Evolutionary conservation across 2,329 filamentous ascomycete genomes (phyloP).

Genomic region (Trichophyton simii): DNA sequence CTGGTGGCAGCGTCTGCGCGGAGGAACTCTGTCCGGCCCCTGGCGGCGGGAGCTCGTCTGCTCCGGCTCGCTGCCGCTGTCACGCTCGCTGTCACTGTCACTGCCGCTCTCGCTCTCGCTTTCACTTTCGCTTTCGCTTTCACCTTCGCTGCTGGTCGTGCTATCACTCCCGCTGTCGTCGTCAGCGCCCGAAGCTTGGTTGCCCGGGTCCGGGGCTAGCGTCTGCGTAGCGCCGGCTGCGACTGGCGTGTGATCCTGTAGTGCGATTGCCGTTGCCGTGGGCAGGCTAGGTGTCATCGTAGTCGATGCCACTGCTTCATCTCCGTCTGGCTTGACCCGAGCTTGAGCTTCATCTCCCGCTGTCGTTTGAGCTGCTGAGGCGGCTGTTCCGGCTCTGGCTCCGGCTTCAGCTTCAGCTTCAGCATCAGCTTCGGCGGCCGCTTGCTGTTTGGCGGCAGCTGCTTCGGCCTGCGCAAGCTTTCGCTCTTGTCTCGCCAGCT

Average conservation of each 20-base stretch:
- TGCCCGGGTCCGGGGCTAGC: conserved; percentile 23
- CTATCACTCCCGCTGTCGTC: conserved; percentile 3
- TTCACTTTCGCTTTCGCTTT: not conserved
- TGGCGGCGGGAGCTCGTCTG: conserved; percentile 29
- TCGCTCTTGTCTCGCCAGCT: conserved; percentile 54
- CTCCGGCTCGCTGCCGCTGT: conserved; percentile 24
- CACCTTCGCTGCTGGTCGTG: no score
- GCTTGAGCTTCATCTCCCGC: not conserved
- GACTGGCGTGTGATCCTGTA: no score
- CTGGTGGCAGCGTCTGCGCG: conserved; percentile 24
- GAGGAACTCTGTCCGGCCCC: conserved; percentile 28
- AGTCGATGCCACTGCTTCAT: not conserved
- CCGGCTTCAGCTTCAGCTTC: not conserved
- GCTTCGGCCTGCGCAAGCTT: conserved; percentile 34
- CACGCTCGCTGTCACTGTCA: not conserved
- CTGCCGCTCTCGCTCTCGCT: not conserved
- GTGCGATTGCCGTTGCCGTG: no score
- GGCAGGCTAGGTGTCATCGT: no score
- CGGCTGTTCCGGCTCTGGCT: no score
- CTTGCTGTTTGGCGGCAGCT: conserved; percentile 7
- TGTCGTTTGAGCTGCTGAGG: no score
- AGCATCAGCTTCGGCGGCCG: not conserved
- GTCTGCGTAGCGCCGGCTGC: not conserved
- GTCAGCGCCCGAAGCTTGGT: conserved; percentile 16
- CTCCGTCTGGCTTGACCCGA: not conserved